Conservation (phyloP, 2,329 filamentous ascomycete species). For the Tolypocladium cylindrosporum region DNA sequence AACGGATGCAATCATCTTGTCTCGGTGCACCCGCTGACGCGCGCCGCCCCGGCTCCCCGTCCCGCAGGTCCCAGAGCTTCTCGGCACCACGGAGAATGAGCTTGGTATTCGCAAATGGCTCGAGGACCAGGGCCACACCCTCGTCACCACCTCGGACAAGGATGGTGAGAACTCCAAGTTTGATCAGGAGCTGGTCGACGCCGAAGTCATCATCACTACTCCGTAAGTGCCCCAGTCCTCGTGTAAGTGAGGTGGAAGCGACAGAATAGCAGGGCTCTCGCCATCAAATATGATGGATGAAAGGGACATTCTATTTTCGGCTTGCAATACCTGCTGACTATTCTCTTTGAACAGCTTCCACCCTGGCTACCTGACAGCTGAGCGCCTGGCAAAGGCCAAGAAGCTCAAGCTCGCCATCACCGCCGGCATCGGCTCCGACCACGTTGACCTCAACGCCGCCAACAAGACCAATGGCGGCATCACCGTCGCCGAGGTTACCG, state of each 20-base stretch:
- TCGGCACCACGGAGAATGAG: slow-evolving; percentile 97
- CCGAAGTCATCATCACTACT: slow-evolving; percentile 98
- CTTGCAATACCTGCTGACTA: neutral
- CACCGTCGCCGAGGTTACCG: slow-evolving; percentile 95
- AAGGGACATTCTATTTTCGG: neutral
- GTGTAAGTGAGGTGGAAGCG: neutral
- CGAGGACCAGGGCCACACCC: slow-evolving; percentile 90
- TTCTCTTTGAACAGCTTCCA: slow-evolving; percentile 60
- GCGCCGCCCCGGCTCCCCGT: neutral
- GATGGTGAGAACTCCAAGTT: slow-evolving; percentile 89
- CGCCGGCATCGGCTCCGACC: slow-evolving; percentile 95
- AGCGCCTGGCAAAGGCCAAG: slow-evolving; percentile 96
- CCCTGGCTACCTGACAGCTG: slow-evolving; percentile 92
- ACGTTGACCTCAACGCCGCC: slow-evolving; percentile 92
- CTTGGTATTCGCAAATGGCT: slow-evolving; percentile 96
- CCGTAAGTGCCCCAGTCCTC: slow-evolving; percentile 48
- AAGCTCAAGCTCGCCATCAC: slow-evolving; percentile 97
- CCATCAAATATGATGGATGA: neutral
- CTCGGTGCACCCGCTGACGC: neutral
- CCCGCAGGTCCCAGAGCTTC: slow-evolving; percentile 60
- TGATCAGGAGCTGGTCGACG: slow-evolving; percentile 90
- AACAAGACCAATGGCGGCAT: slow-evolving; percentile 98
- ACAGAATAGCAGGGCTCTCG: neutral
- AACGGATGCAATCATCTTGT: neutral
- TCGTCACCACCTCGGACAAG: slow-evolving; percentile 97